Percentiles rank a stretch among this genome's conserved stretches.
These are phyloP conservation scores for Aureobasidium sp. DNA, from an alignment of 2,329 filamentous ascomycete genomes.

Conservation along the genomic window DNA sequence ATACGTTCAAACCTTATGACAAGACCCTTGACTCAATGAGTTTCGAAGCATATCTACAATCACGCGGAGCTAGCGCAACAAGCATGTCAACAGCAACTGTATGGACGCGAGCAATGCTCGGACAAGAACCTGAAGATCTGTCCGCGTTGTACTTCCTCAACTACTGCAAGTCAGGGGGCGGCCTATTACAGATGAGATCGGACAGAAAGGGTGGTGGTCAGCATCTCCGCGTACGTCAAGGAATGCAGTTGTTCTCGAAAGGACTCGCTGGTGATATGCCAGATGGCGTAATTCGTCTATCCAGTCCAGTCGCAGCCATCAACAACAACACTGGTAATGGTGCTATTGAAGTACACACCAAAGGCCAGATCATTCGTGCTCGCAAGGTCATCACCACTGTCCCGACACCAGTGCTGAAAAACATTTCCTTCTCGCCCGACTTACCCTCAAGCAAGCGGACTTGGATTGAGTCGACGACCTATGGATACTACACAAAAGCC, in stretches of 20 bases:
- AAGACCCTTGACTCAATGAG: background rate
- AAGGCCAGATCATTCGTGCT: slow-evolving; percentile 29
- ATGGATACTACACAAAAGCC: slow-evolving; percentile 47
- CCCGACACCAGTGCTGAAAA: slow-evolving; percentile 40
- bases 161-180: slow-evolving; percentile 48
- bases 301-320: slow-evolving; percentile 28
- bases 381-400: slow-evolving; percentile 44
- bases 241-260: slow-evolving; percentile 38
- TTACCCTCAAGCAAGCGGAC: slow-evolving; percentile 37
- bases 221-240: slow-evolving; percentile 43
- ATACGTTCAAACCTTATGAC: background rate
- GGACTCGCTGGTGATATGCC: slow-evolving; percentile 33
- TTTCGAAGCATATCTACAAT: slow-evolving; percentile 3
- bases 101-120: slow-evolving; percentile 46
- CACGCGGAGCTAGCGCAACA: background rate
- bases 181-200: slow-evolving; percentile 46
- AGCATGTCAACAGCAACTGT: slow-evolving; percentile 27
- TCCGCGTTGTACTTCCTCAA: slow-evolving; percentile 49
- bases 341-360: slow-evolving; percentile 22
- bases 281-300: slow-evolving; percentile 24
- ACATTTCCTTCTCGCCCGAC: slow-evolving; percentile 42
- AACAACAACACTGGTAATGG: slow-evolving; percentile 12
- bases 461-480: slow-evolving; percentile 30
- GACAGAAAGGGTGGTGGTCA: slow-evolving; percentile 48
- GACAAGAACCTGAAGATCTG: slow-evolving; percentile 43